phyloP scores from a whole-genome alignment of 129 eudicot genomes.

The Artemisia annua region DNA sequence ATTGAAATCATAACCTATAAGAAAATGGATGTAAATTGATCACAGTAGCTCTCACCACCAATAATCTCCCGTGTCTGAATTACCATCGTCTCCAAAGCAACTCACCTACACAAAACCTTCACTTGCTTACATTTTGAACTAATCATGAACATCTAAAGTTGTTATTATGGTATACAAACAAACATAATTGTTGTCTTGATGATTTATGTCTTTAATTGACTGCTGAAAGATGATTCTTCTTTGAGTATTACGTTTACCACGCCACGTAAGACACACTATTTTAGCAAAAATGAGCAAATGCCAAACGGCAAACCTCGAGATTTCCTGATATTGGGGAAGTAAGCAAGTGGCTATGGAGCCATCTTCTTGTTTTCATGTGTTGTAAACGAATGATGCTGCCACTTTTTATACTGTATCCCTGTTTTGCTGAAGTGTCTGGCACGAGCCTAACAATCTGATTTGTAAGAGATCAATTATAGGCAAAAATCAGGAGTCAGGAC shows the following conservation, averaged over 20 bases:
- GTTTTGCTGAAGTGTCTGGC: slow-evolving; percentile 72
- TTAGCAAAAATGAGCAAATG: slow-evolving; percentile 1
- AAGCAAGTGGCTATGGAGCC: slow-evolving; percentile 98
- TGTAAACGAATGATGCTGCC: slow-evolving; percentile 83
- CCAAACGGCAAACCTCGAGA: slow-evolving; percentile 62
- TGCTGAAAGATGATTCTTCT: background rate
- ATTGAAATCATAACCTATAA: background rate
- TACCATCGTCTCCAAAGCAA: slow-evolving; percentile 83
- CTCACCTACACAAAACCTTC: slow-evolving; percentile 63
- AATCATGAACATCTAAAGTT: slow-evolving; percentile 4
- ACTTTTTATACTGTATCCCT: slow-evolving; percentile 75
- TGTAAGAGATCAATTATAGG: slow-evolving; percentile 14
- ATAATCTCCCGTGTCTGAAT: slow-evolving; percentile 95
- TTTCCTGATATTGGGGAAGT: slow-evolving; percentile 95
- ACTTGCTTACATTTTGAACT: slow-evolving; percentile 14
- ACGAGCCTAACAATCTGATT: slow-evolving; percentile 69
- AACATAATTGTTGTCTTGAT: background rate
- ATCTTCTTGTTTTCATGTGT: slow-evolving; percentile 89
- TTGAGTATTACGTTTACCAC: background rate
- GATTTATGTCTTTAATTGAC: too few species aligned
- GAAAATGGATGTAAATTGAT: background rate
- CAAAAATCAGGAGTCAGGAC: background rate
- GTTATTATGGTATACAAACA: background rate
- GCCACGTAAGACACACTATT: background rate
- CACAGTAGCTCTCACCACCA: slow-evolving; percentile 68